Base-by-base conservation (phyloP, 345 rosid genomes). In the Psidium friedrichsthalianum region DNA sequence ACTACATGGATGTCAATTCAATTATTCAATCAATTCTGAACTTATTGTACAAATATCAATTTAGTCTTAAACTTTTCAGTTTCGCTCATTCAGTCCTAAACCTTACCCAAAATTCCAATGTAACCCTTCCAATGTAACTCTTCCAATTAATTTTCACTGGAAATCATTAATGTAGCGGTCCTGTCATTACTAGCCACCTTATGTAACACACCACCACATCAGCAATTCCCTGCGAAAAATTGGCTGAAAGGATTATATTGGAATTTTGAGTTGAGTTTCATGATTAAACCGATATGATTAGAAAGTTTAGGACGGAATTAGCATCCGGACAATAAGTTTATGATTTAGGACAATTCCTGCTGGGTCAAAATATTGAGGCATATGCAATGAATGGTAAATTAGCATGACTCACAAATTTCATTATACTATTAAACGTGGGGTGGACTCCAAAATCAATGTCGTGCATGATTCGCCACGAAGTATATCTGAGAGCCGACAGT, bases 241-340 rank as follows among this genome's bases (percentile, higher is more conserved):
- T 29, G 22, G 9, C 3, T 1, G 5, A 0, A 64, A 32, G 3
- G 6, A 32, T 5, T 32, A 0, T 0, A 64, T 32, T 64, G 40
- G 0, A 64, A 32, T 64, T 32, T 7, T 42, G 1, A 3, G 3
- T 1, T 5, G 0, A 3, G 1, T 0, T 8, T 64, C 16, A 40
- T 8, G 0, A 64, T 1, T 32, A 9, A 29, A 1, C 29, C 15
- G 21, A 0, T 2, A 4, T 32, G 16, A 8, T 7, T 64, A 6
- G 8, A 64, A 64, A 1, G 0, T 16, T 15, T 32, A 32, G 1
- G 0, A 32, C 0, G 4, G 0, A 64, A 64, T 16, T 64, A 0
- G 0, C 18, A 64, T 64, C 29, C 0, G 0, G 32, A 61, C 5
- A 29, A 61, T 61, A 3, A 3, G 3, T 64, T 0, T 32, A 64